Evolutionary conservation across 768 basidiomycete genomes (phyloP), one percentile per base, ranked within the genome.

Genomic region (Mycena filopes): DNA sequence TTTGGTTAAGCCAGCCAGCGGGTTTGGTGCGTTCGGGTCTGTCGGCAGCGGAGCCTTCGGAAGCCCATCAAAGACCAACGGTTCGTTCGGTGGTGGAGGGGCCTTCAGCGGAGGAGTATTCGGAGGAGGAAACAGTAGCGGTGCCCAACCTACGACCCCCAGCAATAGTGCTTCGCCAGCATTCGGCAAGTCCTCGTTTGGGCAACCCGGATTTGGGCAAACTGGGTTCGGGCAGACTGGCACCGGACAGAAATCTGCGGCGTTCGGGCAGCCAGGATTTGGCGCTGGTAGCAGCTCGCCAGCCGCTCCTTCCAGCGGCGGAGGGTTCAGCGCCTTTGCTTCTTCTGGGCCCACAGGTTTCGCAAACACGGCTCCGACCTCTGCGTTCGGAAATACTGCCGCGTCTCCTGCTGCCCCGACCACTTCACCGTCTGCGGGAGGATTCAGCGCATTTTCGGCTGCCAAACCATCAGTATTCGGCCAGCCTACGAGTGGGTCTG

Each of bases 1-100:
- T 33, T 48, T 69, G 63, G 53, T 60, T 12, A 71, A 73, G 50
- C 72, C 72, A 10, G 65, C 66, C 25, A 40, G 47, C 18, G 69
- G 69, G 8, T 73, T 73, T 38, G 71, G 71, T 43, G 71, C 71
- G 9, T 79, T 77, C 28, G 66, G 61, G 31, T 62, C 63, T 26
- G 55, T 63, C 11, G 59, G 54, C 41, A 69, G 64, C 4, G 73
- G 73, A 43, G 78, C 77, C 6, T 82, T 82, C 57, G 70, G 74
- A 23, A 77, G 73, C 64, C 50, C 79, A n/a, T n/a, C n/a, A 2
- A 71, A 75, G 48, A 63, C 71, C 1, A 23, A 54, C 23, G 70
- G 45, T 16, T 68, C 73, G 1, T 78, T 80, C 68, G 77, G 74
- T 47, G 83, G 83, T 2, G 84, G 84, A 60, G 82, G 83, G 16